Conservation (phyloP, 345 rosid genomes). For the Balakata baccata region DNA sequence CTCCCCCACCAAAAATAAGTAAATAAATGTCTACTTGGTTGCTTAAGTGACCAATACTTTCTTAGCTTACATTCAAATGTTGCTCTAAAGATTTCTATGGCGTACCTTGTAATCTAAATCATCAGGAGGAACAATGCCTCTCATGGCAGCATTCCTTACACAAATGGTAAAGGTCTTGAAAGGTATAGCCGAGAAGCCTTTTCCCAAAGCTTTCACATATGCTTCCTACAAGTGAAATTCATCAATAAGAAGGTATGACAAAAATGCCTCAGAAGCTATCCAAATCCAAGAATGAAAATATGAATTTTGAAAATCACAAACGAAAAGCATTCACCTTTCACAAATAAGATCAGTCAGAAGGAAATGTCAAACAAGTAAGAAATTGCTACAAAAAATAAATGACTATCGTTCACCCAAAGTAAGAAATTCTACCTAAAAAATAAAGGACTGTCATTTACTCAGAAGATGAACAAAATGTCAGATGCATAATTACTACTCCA, state of each 20-base stretch:
- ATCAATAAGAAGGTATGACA: neutral
- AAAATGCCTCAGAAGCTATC: no score
- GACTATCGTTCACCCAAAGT: neutral
- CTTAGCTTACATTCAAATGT: neutral
- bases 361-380: neutral
- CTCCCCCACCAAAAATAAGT: no score
- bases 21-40: no score
- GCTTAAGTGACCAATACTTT: neutral
- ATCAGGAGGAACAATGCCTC: conserved; percentile 27
- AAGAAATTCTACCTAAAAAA: no score
- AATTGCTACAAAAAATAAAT: neutral
- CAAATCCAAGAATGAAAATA: neutral
- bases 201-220: conserved; percentile 83
- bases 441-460: no score
- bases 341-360: neutral
- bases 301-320: neutral
- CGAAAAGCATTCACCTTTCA: neutral
- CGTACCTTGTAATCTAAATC: conserved; percentile 41
- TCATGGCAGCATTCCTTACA: conserved; percentile 20
- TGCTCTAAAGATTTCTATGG: neutral
- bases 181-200: conserved; percentile 77
- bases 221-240: conserved; percentile 59
- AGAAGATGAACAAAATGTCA: neutral
- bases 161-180: conserved; percentile 72
- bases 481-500: neutral